Conservation (phyloP, 768 basidiomycete species). For the Lentinula detonsa region DNA sequence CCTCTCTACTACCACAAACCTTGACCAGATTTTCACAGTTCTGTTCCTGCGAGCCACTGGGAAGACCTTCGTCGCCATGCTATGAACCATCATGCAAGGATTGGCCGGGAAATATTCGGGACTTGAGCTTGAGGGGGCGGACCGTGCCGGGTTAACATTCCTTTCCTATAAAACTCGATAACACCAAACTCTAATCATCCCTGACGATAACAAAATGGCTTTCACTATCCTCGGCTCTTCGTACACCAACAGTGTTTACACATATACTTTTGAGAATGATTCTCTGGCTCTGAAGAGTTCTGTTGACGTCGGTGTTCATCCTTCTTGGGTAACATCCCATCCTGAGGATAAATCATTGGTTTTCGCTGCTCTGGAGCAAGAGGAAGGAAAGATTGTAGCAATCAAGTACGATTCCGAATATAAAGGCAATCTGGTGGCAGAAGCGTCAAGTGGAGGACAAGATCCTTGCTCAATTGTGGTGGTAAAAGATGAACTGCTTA, state of each 20-base stretch:
- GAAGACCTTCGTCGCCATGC: not conserved
- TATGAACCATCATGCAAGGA: not conserved
- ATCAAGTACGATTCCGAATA: conserved; percentile 53
- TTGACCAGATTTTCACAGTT: not conserved
- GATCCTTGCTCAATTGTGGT: conserved; percentile 64
- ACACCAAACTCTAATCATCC: not conserved
- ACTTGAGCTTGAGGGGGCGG: not conserved
- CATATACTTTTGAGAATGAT: conserved; percentile 56
- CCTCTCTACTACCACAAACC: not conserved
- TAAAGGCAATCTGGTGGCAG: conserved; percentile 43
- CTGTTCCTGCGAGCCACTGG: not conserved
- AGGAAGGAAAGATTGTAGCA: conserved; percentile 58
- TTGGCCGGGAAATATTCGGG: not conserved
- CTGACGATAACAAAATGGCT: conserved; percentile 1
- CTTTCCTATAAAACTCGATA: not conserved
- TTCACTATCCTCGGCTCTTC: conserved; percentile 52
- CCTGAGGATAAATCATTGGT: conserved; percentile 51
- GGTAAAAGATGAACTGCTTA: conserved; percentile 49
- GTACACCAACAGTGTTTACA: conserved; percentile 58
- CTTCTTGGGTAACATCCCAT: conserved; percentile 72
- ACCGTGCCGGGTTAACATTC: not conserved
- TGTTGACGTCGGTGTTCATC: conserved; percentile 50
- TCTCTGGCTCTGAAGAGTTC: conserved; percentile 40
- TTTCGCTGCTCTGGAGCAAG: conserved; percentile 61
- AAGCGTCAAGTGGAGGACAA: conserved; percentile 46